Evolutionary conservation across 1,139 yeast genomes (phyloP), one percentile per base, ranked within the genome.

Genomic region (Diutina siamensis): DNA sequence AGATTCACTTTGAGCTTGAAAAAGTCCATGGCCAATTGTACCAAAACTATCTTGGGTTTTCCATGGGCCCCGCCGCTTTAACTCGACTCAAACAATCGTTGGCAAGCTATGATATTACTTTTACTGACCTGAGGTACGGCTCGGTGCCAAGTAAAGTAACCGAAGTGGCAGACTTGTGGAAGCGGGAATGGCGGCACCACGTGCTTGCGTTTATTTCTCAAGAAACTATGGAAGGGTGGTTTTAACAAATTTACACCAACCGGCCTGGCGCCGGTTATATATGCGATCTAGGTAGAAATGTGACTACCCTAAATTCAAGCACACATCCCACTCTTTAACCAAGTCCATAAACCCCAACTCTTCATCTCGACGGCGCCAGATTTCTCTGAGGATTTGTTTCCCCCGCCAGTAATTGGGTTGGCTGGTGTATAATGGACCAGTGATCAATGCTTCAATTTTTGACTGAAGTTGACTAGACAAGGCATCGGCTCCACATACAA

Each of bases 311-410:
- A 71, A 55, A 48, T 67, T 64, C 47, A 71, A 57, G 3, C 64
- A 62, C 7, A 69, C 57, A 32, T 72, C 79, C 81, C 81, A 76
- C 48, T 72, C 77, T 45, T 77, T 62, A 1, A 76, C 64, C 61
- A 76, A 57, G 51, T 75, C 80, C 67, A 75, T 64, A 69, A 78
- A 74, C 21, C 74, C 71, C 27, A 56, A 54, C n/a, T 64, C 65
- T 44, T 73, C 76, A 10, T 60, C 64, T 15, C 73, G 56, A 27
- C 76, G 56, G 42, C 70, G 63, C 75, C 78, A 73, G n/a, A 74
- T 64, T 52, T 76, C 81, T 50, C 64, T 64, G 48, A 76, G 58
- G 10, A 76, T 62, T 52, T 76, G 82, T 51, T 75, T 74, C 1
- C 73, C 70, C 41, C 80, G 59, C 82, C 82, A 76, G 50, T 69